Evolutionary conservation across 306 rosid species (phyloP).

Genomic region (Herpetospermum pedunculosum): DNA sequence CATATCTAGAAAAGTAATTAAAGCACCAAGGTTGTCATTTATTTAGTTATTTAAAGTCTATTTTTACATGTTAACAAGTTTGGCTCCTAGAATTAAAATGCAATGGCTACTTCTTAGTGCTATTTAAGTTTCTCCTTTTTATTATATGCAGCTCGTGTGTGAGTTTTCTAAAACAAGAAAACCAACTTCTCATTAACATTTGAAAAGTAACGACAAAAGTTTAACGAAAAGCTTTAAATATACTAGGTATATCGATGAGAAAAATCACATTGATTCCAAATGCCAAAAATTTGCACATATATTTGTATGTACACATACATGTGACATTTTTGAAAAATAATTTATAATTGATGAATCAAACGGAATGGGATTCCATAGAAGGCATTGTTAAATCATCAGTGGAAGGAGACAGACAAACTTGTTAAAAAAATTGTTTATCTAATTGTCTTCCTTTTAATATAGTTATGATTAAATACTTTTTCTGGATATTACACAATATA

Average conservation of each 20-base stretch:
- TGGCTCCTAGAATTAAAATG: not conserved
- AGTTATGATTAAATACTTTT: not conserved
- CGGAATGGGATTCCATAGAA: not conserved
- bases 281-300: not conserved
- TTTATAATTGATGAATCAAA: not conserved
- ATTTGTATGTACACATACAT: not conserved
- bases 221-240: not conserved
- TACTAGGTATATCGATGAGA: not conserved
- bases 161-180: not conserved
- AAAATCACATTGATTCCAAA: not conserved
- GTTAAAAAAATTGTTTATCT: not conserved
- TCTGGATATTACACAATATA: not conserved
- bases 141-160: not conserved
- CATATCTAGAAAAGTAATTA: not conserved
- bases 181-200: not conserved
- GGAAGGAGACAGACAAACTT: not conserved
- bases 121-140: not conserved
- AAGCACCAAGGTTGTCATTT: not conserved
- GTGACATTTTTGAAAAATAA: not conserved
- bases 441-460: not conserved
- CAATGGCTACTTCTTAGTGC: not conserved
- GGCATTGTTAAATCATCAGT: not conserved
- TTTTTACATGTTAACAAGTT: not conserved
- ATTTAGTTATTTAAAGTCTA: not conserved
- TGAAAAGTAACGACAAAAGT: not conserved